Evolutionary conservation across 352 stramenopile species (phyloP), one percentile per base, ranked within the genome.

Genomic region (Elongisporangium senticosum): DNA sequence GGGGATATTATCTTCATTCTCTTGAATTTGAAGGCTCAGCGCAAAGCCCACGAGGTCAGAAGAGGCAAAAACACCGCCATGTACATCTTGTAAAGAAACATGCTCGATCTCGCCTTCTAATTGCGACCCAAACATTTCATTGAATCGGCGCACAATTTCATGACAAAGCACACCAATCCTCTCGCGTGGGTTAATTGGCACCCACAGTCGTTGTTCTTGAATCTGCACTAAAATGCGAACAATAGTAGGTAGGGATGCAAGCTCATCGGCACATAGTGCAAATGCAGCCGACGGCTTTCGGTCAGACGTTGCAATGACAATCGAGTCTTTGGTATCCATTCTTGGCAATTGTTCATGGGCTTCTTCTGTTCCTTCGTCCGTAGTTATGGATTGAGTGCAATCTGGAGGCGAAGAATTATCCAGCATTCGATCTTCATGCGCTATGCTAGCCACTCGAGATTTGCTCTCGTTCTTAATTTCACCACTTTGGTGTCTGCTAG

Each of bases 81-180:
- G 66, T 6, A 69, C 66, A 26, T 87, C 79, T 56, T 87, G 79
- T 8, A 89, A 68, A 47, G 74, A 72, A 17, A 87, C 75, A 39
- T 59, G 50, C 0, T 61, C 62, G 39, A 87, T 72, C 13, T 53
- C 58, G 2, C 59, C 69, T 10, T 53, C 55, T 17, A 43, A 43
- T 43, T 60, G 49, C 26, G 63, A 43, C 4, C 53, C 64, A 26
- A 87, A 87, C 2, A 75, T 65, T 52, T 89, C 79, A 53, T 89
- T 87, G 55, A 74, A 89, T 19, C 79, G 69, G 7, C 75, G 74
- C 17, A 86, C 69, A 53, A 87, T 74, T 61, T 87, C 75, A 49
- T 59, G 56, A 10, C 75, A 86, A 4, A 89, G 61, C 20, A 69
- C 69, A 6, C 63, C 58, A 20, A 87, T 65, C 3, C 63, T 72